A percentile compares a stretch with the other conserved stretches of the same genome.
phyloP scores from a whole-genome alignment of 2,329 filamentous ascomycete genomes.

The Penicillium janthinellum region DNA sequence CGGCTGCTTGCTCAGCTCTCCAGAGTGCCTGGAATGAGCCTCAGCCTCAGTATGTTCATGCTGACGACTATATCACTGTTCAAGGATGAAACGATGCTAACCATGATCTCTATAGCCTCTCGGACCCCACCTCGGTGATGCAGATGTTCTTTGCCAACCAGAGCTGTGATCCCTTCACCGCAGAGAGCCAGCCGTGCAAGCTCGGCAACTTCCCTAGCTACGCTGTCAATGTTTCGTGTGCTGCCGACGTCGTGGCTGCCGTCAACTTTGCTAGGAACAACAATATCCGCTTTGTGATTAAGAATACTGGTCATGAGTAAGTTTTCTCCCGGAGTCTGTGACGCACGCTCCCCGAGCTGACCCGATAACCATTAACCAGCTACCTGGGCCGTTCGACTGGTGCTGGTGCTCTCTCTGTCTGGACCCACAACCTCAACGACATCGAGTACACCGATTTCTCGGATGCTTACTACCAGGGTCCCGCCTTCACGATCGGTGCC shows the following conservation, averaged over 20 bases:
- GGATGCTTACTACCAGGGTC: conserved; percentile 50
- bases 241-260: conserved; percentile 31
- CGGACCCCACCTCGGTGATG: conserved; percentile 37
- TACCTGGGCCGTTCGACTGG: conserved; percentile 62
- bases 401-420: conserved; percentile 49
- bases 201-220: conserved; percentile 38
- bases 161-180: conserved; percentile 35
- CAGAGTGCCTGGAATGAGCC: conserved; percentile 31
- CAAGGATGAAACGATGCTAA: background rate
- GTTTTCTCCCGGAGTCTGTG: background rate
- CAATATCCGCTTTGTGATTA: conserved; percentile 55
- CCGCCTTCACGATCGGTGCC: conserved; percentile 56
- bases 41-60: conserved; percentile 27
- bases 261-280: conserved; percentile 49
- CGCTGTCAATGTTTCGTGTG: conserved; percentile 38
- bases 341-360: background rate
- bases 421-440: conserved; percentile 37
- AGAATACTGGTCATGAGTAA: conserved; percentile 47
- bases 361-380: conserved; percentile 11
- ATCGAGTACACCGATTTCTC: conserved; percentile 40
- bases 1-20: conserved; percentile 22
- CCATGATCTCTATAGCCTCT: conserved; percentile 14
- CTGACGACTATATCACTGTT: background rate
- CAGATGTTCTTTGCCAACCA: conserved; percentile 36
- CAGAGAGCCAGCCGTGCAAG: conserved; percentile 25